phyloP scores from a whole-genome alignment of 345 rosid species.

The Hibiscus mutabilis region DNA sequence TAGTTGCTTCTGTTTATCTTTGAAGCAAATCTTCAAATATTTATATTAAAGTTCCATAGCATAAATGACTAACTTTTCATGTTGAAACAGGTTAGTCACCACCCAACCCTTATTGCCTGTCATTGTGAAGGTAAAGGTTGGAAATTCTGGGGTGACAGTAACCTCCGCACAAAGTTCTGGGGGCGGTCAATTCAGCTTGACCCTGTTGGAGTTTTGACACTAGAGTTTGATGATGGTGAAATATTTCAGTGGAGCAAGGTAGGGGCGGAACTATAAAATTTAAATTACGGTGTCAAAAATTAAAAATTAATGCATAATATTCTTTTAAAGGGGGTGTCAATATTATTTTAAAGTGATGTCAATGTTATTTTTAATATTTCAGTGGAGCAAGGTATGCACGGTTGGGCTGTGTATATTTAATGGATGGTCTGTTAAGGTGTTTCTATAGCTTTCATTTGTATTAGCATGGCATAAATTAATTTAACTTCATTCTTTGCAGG shows the following conservation, averaged over 20 bases:
- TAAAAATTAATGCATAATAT: too few species aligned
- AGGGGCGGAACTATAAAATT: too few species aligned
- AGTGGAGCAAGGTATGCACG: slow-evolving; percentile 45
- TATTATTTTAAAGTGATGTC: too few species aligned
- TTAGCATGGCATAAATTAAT: not conserved
- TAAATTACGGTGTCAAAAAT: too few species aligned
- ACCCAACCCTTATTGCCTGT: slow-evolving; percentile 94
- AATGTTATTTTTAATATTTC: too few species aligned
- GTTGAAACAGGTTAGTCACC: slow-evolving; percentile 88
- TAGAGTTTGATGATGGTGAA: slow-evolving; percentile 98
- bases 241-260: slow-evolving; percentile 71
- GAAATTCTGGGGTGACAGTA: slow-evolving; percentile 97
- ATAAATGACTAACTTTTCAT: slow-evolving; percentile 8
- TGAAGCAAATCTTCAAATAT: not conserved
- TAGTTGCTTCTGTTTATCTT: not conserved
- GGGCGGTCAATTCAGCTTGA: slow-evolving; percentile 96
- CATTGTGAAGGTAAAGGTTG: slow-evolving; percentile 98
- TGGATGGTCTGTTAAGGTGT: not conserved
- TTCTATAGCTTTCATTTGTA: slow-evolving; percentile 13
- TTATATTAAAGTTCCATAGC: not conserved
- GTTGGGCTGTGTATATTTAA: not conserved
- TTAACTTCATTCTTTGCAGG: slow-evolving; percentile 37
- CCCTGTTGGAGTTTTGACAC: slow-evolving; percentile 77
- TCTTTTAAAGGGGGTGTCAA: too few species aligned
- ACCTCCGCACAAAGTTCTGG: slow-evolving; percentile 92